Evolutionary conservation across 495 filamentous ascomycete species (phyloP).

Genomic region (Penicillium herquei): DNA sequence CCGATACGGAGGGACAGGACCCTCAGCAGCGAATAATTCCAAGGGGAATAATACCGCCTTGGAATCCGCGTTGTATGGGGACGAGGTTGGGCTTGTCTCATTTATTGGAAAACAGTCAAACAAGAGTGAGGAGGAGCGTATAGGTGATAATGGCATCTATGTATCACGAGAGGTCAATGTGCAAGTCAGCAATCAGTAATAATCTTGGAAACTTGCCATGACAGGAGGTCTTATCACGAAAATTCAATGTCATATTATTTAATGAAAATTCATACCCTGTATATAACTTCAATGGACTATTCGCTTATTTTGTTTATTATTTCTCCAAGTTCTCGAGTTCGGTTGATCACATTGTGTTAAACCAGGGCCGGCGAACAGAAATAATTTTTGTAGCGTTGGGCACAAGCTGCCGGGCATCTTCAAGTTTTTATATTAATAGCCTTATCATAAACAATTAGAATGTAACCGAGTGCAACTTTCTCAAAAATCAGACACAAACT

Average conservation of each 20-base stretch:
- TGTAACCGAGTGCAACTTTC: too few relatives aligned
- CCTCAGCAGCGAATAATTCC: neutral
- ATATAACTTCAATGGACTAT: too few relatives aligned
- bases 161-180: neutral
- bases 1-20: neutral
- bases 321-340: too few relatives aligned
- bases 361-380: too few relatives aligned
- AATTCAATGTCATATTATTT: neutral
- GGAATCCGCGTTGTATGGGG: neutral
- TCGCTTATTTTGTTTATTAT: too few relatives aligned
- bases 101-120: neutral
- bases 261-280: neutral
- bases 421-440: too few relatives aligned
- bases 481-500: too few relatives aligned
- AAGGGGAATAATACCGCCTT: neutral
- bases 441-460: too few relatives aligned
- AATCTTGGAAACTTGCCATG: neutral
- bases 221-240: neutral
- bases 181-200: neutral
- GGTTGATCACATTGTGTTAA: too few relatives aligned
- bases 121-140: neutral
- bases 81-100: neutral
- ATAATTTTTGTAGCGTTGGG: too few relatives aligned
- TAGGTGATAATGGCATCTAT: neutral
- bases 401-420: too few relatives aligned